These are phyloP conservation scores for Pseudogymnoascus sp. DNA, from an alignment of 2,329 filamentous ascomycete species.

Conservation along the genomic window DNA sequence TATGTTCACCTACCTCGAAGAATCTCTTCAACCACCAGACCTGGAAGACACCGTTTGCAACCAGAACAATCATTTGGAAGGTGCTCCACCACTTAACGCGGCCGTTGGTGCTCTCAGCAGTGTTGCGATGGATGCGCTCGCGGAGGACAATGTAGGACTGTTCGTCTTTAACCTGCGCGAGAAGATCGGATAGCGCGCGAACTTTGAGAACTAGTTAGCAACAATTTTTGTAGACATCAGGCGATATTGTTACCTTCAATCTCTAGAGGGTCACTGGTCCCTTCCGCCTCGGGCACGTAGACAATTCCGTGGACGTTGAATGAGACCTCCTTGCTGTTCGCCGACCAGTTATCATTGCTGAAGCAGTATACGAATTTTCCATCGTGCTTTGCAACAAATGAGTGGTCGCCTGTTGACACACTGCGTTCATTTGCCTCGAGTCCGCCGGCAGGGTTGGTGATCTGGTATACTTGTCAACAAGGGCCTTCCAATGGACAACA, in stretches of 20 bases:
- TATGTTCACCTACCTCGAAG: conserved; percentile 62
- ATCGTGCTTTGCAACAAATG: conserved; percentile 77
- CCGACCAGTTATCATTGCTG: conserved; percentile 97
- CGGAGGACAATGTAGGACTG: conserved; percentile 94
- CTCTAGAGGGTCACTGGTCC: conserved; percentile 81
- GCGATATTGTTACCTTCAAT: conserved; percentile 60
- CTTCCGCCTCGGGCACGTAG: conserved; percentile 85
- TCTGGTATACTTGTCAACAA: conserved; percentile 40
- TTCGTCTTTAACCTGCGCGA: conserved; percentile 93
- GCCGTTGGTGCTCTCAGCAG: conserved; percentile 94
- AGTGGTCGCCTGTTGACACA: conserved; percentile 86
- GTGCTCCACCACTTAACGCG: conserved; percentile 99
- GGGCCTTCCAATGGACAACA: conserved; percentile 6
- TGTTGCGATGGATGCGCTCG: conserved; percentile 95
- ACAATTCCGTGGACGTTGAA: conserved; percentile 99
- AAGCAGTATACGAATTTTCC: conserved; percentile 97
- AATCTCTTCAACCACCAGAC: conserved; percentile 99
- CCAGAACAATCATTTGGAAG: conserved; percentile 83
- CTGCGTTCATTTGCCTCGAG: conserved; percentile 76
- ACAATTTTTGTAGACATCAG: background rate
- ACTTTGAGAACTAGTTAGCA: conserved; percentile 46
- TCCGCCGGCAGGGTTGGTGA: conserved; percentile 69
- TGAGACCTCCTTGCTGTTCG: conserved; percentile 93
- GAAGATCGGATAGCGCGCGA: conserved; percentile 72
- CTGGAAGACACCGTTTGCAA: conserved; percentile 93